Percentiles rank a stretch among this genome's conserved stretches.
phyloP scores from a whole-genome alignment of 768 basidiomycete genomes.

The Boletus edulis region DNA sequence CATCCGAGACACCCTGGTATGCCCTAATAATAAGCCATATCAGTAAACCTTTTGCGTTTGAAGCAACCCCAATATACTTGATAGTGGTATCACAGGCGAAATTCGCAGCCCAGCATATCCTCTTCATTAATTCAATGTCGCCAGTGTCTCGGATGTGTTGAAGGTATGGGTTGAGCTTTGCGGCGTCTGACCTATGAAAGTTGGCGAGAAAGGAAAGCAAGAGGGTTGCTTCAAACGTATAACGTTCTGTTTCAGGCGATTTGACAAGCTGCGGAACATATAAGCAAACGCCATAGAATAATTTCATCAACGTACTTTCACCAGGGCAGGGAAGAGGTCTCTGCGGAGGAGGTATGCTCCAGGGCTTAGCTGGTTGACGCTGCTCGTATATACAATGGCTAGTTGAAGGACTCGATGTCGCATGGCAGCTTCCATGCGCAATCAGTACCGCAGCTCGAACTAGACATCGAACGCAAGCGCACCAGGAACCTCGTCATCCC shows the following conservation, averaged over 20 bases:
- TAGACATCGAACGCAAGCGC: neutral
- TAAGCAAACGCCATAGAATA: too few species aligned
- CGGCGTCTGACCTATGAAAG: slow-evolving; percentile 71
- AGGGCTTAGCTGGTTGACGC: slow-evolving; percentile 61
- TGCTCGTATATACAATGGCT: slow-evolving; percentile 55
- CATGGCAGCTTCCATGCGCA: slow-evolving; percentile 35
- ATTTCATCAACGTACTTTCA: slow-evolving; percentile 36
- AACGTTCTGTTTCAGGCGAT: slow-evolving; percentile 51
- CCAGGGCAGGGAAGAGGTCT: slow-evolving; percentile 57
- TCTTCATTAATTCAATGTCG: slow-evolving; percentile 53
- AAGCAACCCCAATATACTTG: slow-evolving; percentile 35
- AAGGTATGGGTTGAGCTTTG: slow-evolving; percentile 66
- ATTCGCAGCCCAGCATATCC: slow-evolving; percentile 55
- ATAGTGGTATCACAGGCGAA: slow-evolving; percentile 49
- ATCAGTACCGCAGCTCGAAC: neutral
- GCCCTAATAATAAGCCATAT: slow-evolving; percentile 34
- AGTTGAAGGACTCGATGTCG: slow-evolving; percentile 58
- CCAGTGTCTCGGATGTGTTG: slow-evolving; percentile 45
- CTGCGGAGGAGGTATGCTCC: slow-evolving; percentile 68
- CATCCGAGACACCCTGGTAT: slow-evolving; percentile 56
- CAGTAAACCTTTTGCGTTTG: neutral
- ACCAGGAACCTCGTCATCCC: slow-evolving; percentile 42
- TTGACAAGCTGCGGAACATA: slow-evolving; percentile 47
- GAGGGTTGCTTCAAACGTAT: slow-evolving; percentile 57
- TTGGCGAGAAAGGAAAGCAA: slow-evolving; percentile 64